A percentile compares a stretch with the other conserved stretches of the same genome.
phyloP scores from a whole-genome alignment of 441 rosid species.

The Pelargonium citronellum region DNA sequence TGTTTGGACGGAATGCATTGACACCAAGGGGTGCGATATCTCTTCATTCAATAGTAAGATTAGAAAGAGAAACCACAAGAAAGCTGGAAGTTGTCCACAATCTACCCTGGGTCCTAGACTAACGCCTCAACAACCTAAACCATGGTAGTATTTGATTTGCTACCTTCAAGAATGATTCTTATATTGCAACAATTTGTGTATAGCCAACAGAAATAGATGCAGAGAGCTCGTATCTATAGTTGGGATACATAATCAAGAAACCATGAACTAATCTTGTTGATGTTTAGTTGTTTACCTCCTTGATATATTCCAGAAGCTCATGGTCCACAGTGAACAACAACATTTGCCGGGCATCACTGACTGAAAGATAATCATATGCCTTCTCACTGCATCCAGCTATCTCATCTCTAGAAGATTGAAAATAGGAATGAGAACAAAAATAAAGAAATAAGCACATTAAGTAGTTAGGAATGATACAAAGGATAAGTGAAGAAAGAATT shows the following conservation, averaged over 20 bases:
- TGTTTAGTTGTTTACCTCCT: constrained; percentile 45
- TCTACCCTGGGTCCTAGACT: not conserved
- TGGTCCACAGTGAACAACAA: constrained; percentile 67
- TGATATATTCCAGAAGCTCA: constrained; percentile 60
- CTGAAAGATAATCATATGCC: constrained; percentile 79
- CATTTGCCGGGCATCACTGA: constrained; percentile 65
- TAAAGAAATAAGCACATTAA: not conserved
- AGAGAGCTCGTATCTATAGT: not conserved
- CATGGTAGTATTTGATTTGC: not conserved
- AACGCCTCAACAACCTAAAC: not conserved
- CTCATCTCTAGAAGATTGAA: constrained; percentile 56
- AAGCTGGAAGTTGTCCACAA: not conserved
- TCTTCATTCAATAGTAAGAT: not conserved
- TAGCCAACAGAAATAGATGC: not conserved
- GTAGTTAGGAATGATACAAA: not conserved
- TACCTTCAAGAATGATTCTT: not conserved
- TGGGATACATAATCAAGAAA: not conserved
- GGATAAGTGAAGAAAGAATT: not conserved
- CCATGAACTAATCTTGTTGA: not conserved
- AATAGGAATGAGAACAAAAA: constrained; percentile 8
- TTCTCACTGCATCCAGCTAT: constrained; percentile 98
- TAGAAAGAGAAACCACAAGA: too few species aligned
- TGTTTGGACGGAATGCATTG: not conserved
- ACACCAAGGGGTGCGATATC: not conserved
- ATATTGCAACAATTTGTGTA: not conserved